These are phyloP conservation scores for Tetraselmis chui DNA, from an alignment of 139 green algal species.

Conservation along the genomic window DNA sequence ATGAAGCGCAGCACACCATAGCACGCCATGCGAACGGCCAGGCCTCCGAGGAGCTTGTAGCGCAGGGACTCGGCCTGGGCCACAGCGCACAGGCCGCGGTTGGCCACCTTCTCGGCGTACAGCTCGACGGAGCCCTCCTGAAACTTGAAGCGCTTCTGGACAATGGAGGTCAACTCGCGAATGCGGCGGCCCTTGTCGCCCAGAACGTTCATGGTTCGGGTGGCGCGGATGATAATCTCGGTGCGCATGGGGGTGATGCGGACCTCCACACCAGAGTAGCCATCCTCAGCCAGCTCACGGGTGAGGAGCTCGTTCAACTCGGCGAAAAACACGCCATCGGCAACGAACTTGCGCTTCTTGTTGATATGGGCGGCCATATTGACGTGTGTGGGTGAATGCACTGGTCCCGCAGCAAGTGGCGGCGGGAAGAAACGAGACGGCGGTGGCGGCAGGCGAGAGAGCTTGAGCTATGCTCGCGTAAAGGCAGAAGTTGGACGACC, in stretches of 20 bases:
- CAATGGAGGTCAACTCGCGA: constrained; percentile 93
- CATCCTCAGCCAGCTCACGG: constrained; percentile 89
- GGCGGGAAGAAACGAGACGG: no score
- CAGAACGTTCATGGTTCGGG: constrained; percentile 95
- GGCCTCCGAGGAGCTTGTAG: constrained; percentile 98
- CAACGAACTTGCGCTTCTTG: constrained; percentile 80
- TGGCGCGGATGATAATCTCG: constrained; percentile 99
- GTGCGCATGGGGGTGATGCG: constrained; percentile 94
- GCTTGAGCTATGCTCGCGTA: no score
- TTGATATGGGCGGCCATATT: constrained; percentile 23
- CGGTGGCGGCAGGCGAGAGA: no score
- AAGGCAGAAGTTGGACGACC: no score
- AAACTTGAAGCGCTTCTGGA: constrained; percentile 99
- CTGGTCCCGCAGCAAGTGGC: no score
- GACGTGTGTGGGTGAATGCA: no score
- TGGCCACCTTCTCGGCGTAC: constrained; percentile 97
- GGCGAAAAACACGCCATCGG: constrained; percentile 98
- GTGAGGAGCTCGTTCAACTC: constrained; percentile 99
- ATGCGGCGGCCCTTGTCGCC: constrained; percentile 97
- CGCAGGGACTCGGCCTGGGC: constrained; percentile 96
- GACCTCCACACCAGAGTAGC: constrained; percentile 98
- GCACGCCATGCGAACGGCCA: constrained; percentile 95
- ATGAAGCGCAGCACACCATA: constrained; percentile 99
- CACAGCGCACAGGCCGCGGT: constrained; percentile 95
- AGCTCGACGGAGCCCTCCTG: constrained; percentile 90